A percentile compares a stretch with the other conserved stretches of the same genome.
Conservation (phyloP, 2,329 filamentous ascomycete genomes). For the Bertia moriformis region DNA sequence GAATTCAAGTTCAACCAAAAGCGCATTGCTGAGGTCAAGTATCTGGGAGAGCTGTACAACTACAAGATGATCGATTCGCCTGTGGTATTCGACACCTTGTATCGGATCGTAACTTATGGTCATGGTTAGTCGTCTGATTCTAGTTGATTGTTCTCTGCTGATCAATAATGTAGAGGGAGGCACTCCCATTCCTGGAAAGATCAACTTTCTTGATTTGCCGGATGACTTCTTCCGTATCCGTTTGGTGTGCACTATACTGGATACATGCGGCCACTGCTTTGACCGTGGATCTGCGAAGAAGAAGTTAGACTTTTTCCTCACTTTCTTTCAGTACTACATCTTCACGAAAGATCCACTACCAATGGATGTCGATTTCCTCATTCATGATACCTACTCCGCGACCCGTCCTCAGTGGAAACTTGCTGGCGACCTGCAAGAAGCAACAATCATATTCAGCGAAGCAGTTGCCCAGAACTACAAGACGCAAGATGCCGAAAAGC, state of each 20-base stretch:
- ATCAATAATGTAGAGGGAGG: slow-evolving; percentile 35
- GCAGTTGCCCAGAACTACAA: slow-evolving; percentile 87
- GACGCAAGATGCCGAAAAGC: slow-evolving; percentile 55
- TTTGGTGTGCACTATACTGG: slow-evolving; percentile 73
- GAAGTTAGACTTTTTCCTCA: slow-evolving; percentile 94
- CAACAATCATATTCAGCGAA: slow-evolving; percentile 67
- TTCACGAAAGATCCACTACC: slow-evolving; percentile 70
- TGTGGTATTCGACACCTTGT: slow-evolving; percentile 87
- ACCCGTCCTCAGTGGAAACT: slow-evolving; percentile 89
- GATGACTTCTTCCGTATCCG: slow-evolving; percentile 96
- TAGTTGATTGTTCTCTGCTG: neutral
- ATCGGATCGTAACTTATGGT: slow-evolving; percentile 85
- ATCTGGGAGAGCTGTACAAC: slow-evolving; percentile 90
- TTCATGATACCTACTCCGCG: slow-evolving; percentile 78
- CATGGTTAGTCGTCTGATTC: slow-evolving; percentile 39
- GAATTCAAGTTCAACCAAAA: slow-evolving; percentile 97
- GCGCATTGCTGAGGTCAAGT: slow-evolving; percentile 88
- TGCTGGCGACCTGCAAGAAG: slow-evolving; percentile 66
- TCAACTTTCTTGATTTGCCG: slow-evolving; percentile 68
- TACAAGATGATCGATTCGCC: slow-evolving; percentile 93
- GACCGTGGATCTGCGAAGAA: slow-evolving; percentile 86
- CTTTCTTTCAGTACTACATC: slow-evolving; percentile 51
- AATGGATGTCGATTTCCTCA: slow-evolving; percentile 93
- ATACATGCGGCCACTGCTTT: slow-evolving; percentile 93
- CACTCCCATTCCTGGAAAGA: slow-evolving; percentile 62